phyloP scores from a whole-genome alignment of 2,329 filamentous ascomycete genomes.

The Cryphonectria parasitica region DNA sequence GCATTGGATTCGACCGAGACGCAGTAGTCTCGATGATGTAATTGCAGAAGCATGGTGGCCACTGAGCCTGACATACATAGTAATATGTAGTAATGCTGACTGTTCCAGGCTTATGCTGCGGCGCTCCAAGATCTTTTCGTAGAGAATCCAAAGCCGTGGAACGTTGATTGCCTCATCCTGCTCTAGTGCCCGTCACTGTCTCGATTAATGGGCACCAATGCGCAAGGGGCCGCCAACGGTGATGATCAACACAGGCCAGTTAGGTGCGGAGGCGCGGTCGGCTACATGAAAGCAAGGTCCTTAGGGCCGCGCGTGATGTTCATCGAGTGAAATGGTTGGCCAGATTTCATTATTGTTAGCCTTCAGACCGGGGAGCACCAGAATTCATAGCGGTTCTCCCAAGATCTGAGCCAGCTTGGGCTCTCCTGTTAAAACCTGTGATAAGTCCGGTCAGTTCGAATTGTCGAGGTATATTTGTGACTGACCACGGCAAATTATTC shows the following conservation, averaged over 20 bases:
- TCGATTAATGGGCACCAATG: neutral
- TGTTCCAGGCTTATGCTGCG: neutral
- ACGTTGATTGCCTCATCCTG: slow-evolving; percentile 2
- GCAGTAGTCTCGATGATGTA: neutral
- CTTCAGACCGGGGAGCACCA: neutral
- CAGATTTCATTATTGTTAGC: neutral
- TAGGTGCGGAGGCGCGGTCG: slow-evolving; percentile 4
- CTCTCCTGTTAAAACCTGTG: neutral
- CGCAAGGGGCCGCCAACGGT: neutral
- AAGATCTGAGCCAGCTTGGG: neutral
- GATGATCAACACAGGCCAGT: neutral
- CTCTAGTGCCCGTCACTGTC: neutral
- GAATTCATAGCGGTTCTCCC: neutral
- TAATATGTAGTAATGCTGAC: neutral
- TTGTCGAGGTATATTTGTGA: neutral
- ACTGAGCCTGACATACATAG: neutral
- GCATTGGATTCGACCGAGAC: neutral
- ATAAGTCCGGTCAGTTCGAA: neutral
- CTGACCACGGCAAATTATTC: neutral
- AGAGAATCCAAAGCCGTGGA: neutral
- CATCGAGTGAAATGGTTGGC: neutral
- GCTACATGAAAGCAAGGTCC: neutral
- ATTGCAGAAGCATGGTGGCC: neutral
- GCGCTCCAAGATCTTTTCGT: neutral
- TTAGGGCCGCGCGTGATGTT: neutral